Evolutionary conservation across 2,329 filamentous ascomycete genomes (phyloP), one percentile per base, ranked within the genome.

Genomic region (Chaetomiaceae sp.): DNA sequence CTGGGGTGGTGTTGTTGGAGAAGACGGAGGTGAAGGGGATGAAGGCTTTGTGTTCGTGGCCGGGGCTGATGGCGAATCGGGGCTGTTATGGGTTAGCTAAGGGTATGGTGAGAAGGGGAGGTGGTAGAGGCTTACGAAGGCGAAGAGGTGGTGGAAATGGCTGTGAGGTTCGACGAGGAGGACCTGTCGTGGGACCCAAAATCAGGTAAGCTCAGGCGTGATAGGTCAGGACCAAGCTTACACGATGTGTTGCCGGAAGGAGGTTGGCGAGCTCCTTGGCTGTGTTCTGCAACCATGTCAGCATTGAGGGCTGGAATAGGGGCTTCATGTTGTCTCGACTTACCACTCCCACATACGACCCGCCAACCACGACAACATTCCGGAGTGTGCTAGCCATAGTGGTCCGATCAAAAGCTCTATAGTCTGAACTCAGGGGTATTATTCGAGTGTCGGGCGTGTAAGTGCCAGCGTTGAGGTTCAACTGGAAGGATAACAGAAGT

Each of bases 91-190:
- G 22, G 27, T 31, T 11, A 31, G 27, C 27, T 31, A n/a, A n/a
- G n/a, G 27, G 27, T 3, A n/a, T 11, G 43, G 6, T 1, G 17
- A 19, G 15, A 11, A 33, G n/a, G 9, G 17, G 11, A 4, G 9
- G 19, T 17, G 7, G 12, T 4, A 1, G 20, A 9, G 23, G 29
- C 65, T 57, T 61, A 68, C 66, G 54, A 79, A 76, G 7, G 69
- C 69, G 59, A 75, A 79, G 1, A 75, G 66, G 53, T 75, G 74
- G 53, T 79, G 71, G 55, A 78, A 75, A 57, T 79, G 76, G 8
- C 70, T 73, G 55, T 77, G 75, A 39, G 72, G 74, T 59, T 80
- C 76, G 27, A 79, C 65, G 3, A 78, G 59, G 1, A 78, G 59
- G 4, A 69, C 61, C 67, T 69, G 20, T 25, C 3, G 20, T 14